Base-by-base conservation (phyloP, 2,329 filamentous ascomycete genomes). In the Epichloe festucae region DNA sequence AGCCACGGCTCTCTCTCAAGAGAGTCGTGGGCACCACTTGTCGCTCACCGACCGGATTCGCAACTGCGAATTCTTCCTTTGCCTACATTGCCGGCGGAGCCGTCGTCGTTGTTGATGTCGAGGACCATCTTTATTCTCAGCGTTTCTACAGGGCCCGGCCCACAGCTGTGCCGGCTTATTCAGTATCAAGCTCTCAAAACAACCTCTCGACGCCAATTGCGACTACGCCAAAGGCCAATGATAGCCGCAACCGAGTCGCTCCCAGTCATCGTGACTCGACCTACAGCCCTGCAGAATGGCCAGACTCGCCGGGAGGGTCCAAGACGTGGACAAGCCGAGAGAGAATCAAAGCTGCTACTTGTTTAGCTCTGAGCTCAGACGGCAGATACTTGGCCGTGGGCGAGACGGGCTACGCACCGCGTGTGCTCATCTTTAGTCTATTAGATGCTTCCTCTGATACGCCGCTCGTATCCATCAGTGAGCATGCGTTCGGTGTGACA, bases 21-120 rank as follows among this genome's bases (percentile, higher is more conserved):
- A 82, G 88, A 56, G 89, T 97, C 52, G 86, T 97, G 61, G 93
- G 93, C 46, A 95, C 90, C 23, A 97, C 91, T 7, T 91, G 89
- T 56, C 80, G 75, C 58, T 87, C 86, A 4, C 84, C 89, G 41
- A 90, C 86, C 63, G 89, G 87, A 56, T 95, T 98, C 67, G 89
- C 94, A 64, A 83, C 80, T 56, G 81, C 91, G 54, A 74, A 84
- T 41, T 79, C 83, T 12, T 84, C 78, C 48, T 95, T 97, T 67
- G 89, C 89, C 51, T 93, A 95, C 65, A 90, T 89, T 56, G 91
- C 93, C 8, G 93, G 93, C 51, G 93, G 89, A 10, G 89, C 91
- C 43, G 91, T 89, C n/a, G 88, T 98, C 0, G 80, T 97, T 17
- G 88, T 90, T 7, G 83, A 87, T 58, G 75, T 96, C 49, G 80